Percentiles rank a stretch among this genome's conserved stretches.
Conservation (phyloP, 306 rosid species). For the Malus asiatica region DNA sequence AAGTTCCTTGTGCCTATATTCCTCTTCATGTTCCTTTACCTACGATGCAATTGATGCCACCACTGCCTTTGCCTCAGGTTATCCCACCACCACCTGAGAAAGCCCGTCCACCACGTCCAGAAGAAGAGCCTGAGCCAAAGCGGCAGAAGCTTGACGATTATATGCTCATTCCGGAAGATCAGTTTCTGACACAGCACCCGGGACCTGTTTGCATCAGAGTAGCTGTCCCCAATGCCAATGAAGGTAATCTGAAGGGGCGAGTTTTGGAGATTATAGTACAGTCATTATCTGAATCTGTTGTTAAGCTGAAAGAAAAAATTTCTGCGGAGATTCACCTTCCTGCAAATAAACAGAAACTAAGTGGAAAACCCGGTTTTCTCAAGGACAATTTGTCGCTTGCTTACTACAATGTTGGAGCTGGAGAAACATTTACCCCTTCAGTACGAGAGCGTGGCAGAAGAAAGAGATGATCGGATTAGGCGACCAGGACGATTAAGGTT, state of each 20-base stretch:
- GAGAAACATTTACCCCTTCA: conserved; percentile 61
- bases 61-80: conserved; percentile 80
- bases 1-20: conserved; percentile 46
- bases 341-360: conserved; percentile 92
- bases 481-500: background rate
- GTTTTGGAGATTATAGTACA: conserved; percentile 69
- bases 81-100: conserved; percentile 81
- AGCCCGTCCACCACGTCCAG: conserved; percentile 96
- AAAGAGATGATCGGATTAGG: conserved; percentile 48
- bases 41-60: conserved; percentile 66
- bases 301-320: conserved; percentile 84
- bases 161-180: conserved; percentile 76
- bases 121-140: conserved; percentile 94
- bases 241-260: conserved; percentile 89
- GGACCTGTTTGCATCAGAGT: conserved; percentile 71
- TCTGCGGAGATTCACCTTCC: conserved; percentile 95
- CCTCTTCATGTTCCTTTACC: conserved; percentile 49
- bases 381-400: conserved; percentile 95
- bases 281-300: conserved; percentile 80
- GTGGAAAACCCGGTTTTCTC: conserved; percentile 92
- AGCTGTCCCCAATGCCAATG: conserved; percentile 78
- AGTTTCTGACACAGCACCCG: conserved; percentile 81
- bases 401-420: conserved; percentile 79
- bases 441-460: conserved; percentile 97
- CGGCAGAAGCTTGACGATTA: conserved; percentile 83